A percentile compares a stretch with the other conserved stretches of the same genome.
phyloP scores from a whole-genome alignment of 768 basidiomycete species.

The Lactarius pseudohatsudake region DNA sequence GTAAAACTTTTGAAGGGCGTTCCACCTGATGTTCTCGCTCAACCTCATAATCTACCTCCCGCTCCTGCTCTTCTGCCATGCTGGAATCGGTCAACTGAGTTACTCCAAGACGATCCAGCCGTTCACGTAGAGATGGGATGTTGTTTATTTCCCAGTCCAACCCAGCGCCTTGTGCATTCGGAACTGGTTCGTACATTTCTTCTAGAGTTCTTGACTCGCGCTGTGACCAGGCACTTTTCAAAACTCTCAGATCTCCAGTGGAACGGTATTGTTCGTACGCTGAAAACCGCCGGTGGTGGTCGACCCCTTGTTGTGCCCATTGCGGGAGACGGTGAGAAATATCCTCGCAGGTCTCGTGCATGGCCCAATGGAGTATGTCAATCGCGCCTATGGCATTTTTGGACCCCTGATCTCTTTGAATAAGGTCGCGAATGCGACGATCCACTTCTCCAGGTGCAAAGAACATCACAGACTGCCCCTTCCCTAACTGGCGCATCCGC shows the following conservation, averaged over 20 bases:
- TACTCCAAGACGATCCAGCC: constrained; percentile 5
- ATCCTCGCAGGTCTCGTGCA: constrained; percentile 19
- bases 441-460: constrained; percentile 17
- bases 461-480: constrained; percentile 15
- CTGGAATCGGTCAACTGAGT: not conserved
- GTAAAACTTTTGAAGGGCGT: constrained; percentile 3
- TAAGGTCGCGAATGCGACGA: constrained; percentile 7
- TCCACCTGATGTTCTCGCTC: not conserved
- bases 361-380: constrained; percentile 15
- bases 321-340: constrained; percentile 11
- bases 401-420: not conserved
- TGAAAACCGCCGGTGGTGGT: not conserved
- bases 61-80: constrained; percentile 17
- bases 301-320: constrained; percentile 14
- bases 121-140: not conserved
- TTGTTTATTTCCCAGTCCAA: not conserved
- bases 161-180: not conserved
- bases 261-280: not conserved
- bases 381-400: not conserved
- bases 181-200: constrained; percentile 7
- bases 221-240: constrained; percentile 4
- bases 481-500: constrained; percentile 16
- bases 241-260: not conserved
- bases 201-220: constrained; percentile 7
- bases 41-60: constrained; percentile 7